Evolutionary conservation across 2,329 filamentous ascomycete genomes (phyloP), one percentile per base, ranked within the genome.

Genomic region (Ceratocystis harringtonii): DNA sequence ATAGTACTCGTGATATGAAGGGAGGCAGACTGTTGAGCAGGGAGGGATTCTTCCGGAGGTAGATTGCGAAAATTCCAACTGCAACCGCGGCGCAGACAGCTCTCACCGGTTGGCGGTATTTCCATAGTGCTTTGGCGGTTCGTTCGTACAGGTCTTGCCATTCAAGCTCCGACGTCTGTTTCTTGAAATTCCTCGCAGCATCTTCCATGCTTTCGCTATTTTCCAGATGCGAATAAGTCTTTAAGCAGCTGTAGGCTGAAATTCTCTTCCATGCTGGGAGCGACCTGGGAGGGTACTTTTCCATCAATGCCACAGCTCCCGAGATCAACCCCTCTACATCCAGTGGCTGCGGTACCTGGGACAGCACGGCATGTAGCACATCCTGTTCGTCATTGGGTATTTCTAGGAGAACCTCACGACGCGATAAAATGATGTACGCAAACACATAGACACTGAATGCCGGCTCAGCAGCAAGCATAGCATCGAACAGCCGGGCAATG

Each of bases 401-500:
- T 62, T 89, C 87, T 69, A 97, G 82, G n/a, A 99, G 81, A 75
- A 96, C 91, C 43, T 84, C 82, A 66, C 88, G 86, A 45, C 92
- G 87, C 58, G 86, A 84, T 43, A 95, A 79, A 52, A 96, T 85
- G 68, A 96, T 92, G 72, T 90, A 88, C 0, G 91, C 90, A 75
- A 96, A 97, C 65, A 97, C 81, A 74, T 99, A 99, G 63, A 97
- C 82, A 19, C 86, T 86, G 71, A 96, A 90, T 48, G 89, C 87
- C n/a, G 92, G 90, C 74, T 95, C 90, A 61, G 84, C 84, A 2
- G 92, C 90, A 4, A 99, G 80, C 61, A 99, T 81, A 65, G 92
- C 92, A 76, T 99, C 94, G 74, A 96, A 99, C 0, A 99, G 78
- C 28, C 94, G 84, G 43, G 91, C 84, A 72, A 99, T 97, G 70